phyloP scores from a whole-genome alignment of 1,284 basidiomycete species.

The Tilletia caries region DNA sequence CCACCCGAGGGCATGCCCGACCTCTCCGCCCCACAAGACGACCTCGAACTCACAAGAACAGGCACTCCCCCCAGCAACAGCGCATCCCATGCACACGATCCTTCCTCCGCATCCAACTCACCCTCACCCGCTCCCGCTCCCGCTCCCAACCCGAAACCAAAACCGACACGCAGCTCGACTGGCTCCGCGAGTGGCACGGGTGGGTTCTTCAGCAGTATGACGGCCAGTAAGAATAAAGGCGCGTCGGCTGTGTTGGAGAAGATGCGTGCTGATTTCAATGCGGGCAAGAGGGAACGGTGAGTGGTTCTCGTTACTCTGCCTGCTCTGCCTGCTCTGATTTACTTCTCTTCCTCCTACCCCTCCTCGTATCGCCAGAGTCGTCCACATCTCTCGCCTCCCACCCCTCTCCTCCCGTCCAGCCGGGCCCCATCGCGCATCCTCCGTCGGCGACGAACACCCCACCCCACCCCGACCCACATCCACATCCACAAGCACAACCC shows the following conservation, averaged over 20 bases:
- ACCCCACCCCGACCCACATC: neutral
- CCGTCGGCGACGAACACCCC: neutral
- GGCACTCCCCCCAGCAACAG: neutral
- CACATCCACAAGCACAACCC: no score
- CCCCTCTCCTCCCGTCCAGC: neutral
- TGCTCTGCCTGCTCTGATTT: neutral
- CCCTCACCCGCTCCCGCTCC: neutral
- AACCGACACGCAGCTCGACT: neutral
- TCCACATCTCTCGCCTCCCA: neutral
- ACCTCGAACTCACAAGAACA: neutral
- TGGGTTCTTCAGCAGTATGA: conserved; percentile 12
- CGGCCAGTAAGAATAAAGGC: conserved; percentile 3
- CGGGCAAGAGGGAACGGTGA: conserved; percentile 16
- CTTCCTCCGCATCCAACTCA: no score
- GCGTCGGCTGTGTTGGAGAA: conserved; percentile 27
- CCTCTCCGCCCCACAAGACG: conserved; percentile 5
- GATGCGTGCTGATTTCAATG: conserved; percentile 38
- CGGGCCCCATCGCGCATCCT: neutral
- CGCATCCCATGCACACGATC: no score
- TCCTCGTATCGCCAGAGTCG: neutral
- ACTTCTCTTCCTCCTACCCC: neutral
- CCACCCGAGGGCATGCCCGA: conserved; percentile 30
- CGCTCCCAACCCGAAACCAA: neutral
- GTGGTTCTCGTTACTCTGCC: neutral
- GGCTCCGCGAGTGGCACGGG: neutral